Conservation (phyloP, 164 flowering plant species). For the Kalanchoe fedtschenkoi region DNA sequence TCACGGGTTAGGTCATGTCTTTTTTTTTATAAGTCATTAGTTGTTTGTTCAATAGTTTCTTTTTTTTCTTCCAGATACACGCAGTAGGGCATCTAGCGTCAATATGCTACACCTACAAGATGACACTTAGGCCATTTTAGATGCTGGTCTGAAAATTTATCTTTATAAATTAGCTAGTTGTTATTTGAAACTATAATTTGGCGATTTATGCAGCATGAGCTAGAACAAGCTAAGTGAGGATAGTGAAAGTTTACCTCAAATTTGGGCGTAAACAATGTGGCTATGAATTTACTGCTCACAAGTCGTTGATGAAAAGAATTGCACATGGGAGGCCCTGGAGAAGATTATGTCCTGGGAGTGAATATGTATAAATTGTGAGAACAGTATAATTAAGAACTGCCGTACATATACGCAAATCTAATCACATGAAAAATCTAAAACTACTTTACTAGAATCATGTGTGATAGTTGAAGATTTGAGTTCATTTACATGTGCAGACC, state of each 20-base stretch:
- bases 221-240: not conserved
- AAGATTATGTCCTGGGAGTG: not conserved
- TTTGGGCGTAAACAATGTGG: not conserved
- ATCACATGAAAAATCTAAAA: slow-evolving; percentile 3
- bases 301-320: not conserved
- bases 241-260: not conserved
- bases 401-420: slow-evolving; percentile 1
- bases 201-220: not conserved
- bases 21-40: not conserved
- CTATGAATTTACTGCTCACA: not conserved
- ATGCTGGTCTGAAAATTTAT: not conserved
- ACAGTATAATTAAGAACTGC: not conserved
- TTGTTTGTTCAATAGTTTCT: too few relatives aligned
- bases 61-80: too few relatives aligned
- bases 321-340: not conserved
- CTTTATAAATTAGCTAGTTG: not conserved
- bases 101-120: not conserved
- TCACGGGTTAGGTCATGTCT: not conserved
- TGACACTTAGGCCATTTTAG: not conserved
- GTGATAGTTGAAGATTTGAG: slow-evolving; percentile 2
- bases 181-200: not conserved
- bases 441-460: not conserved
- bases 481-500: not conserved
- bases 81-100: not conserved
- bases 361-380: not conserved